Conservation (phyloP, 257 asterid genomes). For the Forsythia viridissima region DNA sequence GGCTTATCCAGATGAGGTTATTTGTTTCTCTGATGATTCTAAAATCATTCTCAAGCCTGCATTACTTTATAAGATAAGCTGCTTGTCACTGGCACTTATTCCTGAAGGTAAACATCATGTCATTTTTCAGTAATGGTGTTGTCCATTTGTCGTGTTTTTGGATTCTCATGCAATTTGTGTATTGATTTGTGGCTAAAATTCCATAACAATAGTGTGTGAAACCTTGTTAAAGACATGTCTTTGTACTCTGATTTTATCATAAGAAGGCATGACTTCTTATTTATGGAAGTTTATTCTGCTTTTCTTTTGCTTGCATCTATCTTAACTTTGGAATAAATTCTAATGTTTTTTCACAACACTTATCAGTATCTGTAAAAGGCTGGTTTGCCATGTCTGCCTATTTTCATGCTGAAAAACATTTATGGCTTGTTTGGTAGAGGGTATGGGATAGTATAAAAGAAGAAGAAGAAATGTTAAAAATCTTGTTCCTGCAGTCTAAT, state of each 20-base stretch:
- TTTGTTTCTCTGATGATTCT: not conserved
- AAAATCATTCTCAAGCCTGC: not conserved
- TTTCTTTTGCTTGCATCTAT: not conserved
- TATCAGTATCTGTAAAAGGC: not conserved
- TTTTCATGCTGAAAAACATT: not conserved
- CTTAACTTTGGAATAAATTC: not conserved
- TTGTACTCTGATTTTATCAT: not conserved
- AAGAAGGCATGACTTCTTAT: not conserved
- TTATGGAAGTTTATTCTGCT: not conserved
- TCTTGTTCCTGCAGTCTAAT: not conserved
- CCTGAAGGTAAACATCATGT: not conserved
- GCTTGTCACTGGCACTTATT: not conserved
- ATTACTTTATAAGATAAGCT: not conserved
- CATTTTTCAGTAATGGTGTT: not conserved
- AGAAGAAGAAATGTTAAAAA: not conserved
- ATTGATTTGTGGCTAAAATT: not conserved
- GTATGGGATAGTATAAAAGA: not conserved
- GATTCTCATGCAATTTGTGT: slow-evolving; percentile 1
- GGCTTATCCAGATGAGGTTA: not conserved
- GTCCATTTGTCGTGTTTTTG: not conserved
- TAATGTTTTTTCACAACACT: not conserved
- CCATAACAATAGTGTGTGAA: not conserved
- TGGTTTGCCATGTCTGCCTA: not conserved
- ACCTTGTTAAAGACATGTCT: not conserved
- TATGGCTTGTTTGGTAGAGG: not conserved